Evolutionary conservation across 225 moss, liverwort and hornwort genomes (phyloP).

Genomic region (Rhytidiadelphus loreus): DNA sequence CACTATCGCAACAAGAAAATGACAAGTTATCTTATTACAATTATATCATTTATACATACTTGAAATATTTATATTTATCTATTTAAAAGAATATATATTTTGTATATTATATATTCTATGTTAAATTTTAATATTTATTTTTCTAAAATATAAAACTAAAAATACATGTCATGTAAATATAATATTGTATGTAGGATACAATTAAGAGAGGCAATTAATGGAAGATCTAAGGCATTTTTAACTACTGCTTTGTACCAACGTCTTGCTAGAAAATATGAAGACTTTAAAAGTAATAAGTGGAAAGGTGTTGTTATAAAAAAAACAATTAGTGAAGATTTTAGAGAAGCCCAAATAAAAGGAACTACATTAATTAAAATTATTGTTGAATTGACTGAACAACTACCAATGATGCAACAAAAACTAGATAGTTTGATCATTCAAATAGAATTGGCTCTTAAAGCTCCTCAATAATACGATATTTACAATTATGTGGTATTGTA

Average conservation of each 20-base stretch:
- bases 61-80: not conserved
- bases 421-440: constrained; percentile 51
- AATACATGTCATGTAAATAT: not conserved
- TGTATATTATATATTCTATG: too few species aligned
- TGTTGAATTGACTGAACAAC: constrained; percentile 12
- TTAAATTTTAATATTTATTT: too few species aligned
- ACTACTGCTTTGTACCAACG: constrained; percentile 72
- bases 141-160: not conserved
- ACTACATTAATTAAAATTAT: constrained; percentile 21
- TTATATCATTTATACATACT: not conserved
- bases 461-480: not conserved
- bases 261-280: constrained; percentile 55
- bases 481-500: not conserved
- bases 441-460: constrained; percentile 42
- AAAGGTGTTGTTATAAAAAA: constrained; percentile 36
- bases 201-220: constrained; percentile 16
- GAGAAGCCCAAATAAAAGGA: constrained; percentile 32
- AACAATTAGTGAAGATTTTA: constrained; percentile 25
- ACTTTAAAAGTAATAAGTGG: constrained; percentile 51
- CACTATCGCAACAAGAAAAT: constrained; percentile 23
- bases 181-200: not conserved
- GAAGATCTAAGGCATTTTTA: constrained; percentile 42
- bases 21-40: constrained; percentile 10
- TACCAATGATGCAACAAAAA: constrained; percentile 59
- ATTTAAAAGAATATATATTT: too few species aligned